Evolutionary conservation across 169 alveolate genomes (phyloP).

Genomic region (Cryptosporidium andersoni): DNA sequence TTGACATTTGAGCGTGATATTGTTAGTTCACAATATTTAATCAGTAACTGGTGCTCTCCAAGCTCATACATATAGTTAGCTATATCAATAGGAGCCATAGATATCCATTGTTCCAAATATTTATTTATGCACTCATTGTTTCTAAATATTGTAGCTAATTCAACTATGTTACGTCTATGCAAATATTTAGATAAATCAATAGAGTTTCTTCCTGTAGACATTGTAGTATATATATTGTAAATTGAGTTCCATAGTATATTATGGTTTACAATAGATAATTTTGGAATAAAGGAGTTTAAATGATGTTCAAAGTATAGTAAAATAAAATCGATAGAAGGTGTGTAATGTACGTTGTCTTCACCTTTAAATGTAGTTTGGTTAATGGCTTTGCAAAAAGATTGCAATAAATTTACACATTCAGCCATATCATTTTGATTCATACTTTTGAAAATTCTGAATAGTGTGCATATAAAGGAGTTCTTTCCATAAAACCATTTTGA

Average conservation of each 20-base stretch:
- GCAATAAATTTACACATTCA: neutral
- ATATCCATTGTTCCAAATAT: slow-evolving; percentile 49
- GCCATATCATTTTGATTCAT: slow-evolving; percentile 7
- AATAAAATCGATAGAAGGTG: slow-evolving; percentile 4
- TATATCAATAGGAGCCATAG: slow-evolving; percentile 6
- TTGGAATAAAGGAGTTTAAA: slow-evolving; percentile 1
- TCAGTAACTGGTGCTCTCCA: neutral
- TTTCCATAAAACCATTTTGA: slow-evolving; percentile 35
- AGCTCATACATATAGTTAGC: slow-evolving; percentile 6
- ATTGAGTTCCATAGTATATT: slow-evolving; percentile 19
- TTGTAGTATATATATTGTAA: neutral
- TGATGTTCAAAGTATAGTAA: slow-evolving; percentile 25
- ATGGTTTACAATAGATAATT: slow-evolving; percentile 33
- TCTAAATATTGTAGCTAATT: slow-evolving; percentile 5
- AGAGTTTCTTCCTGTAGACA: neutral
- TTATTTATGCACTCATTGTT: slow-evolving; percentile 7
- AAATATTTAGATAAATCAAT: slow-evolving; percentile 24
- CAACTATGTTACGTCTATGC: slow-evolving; percentile 25
- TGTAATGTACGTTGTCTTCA: neutral
- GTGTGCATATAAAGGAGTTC: slow-evolving; percentile 2
- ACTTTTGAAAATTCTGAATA: slow-evolving; percentile 12
- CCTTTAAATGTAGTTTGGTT: neutral
- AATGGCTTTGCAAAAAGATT: neutral
- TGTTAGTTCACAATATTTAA: slow-evolving; percentile 29
- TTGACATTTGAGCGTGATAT: neutral